Evolutionary conservation across 106 monocot species (phyloP), one percentile per base, ranked within the genome.

Genomic region (Hemerocallis citrina): DNA sequence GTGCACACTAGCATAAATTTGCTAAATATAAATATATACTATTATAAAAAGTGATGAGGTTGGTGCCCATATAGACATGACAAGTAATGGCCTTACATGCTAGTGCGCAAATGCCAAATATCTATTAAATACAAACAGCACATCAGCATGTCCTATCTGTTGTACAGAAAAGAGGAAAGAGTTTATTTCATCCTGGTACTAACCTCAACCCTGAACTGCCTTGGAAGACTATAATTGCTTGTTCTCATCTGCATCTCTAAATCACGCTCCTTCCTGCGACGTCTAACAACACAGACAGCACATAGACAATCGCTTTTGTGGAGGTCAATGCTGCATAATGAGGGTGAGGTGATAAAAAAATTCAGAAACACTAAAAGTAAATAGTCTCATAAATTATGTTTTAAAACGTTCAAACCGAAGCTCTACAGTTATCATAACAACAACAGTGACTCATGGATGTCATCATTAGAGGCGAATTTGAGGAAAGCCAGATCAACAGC

Each of bases 261-360:
- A 70, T 10, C 1, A 40, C 45, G 77, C 52, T 93, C 92, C 57
- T 73, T 82, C 52, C 81, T 78, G 25, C 80, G 74, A 10, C 94
- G 76, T 63, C 83, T 78, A 62, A 95, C 77, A 20, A 80, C 80
- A 74, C 94, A 95, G 47, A 86, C 94, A 68, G 94, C 94, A 76
- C 89, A 95, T 9, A 86, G 63, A 36, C 94, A 95, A 47, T 78
- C 86, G 68, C 66, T 89, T 81, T 95, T 95, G 63, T 95, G 94
- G 25, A 54, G 62, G 48, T 89, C 80, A 59, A 79, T 83, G 65
- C 94, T 95, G 80, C 55, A 77, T 45, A n/a, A n/a, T n/a, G n/a
- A n/a, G n/a, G n/a, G n/a, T n/a, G n/a, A n/a, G n/a, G n/a, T n/a
- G n/a, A n/a, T n/a, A n/a, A n/a, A n/a, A n/a, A n/a, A n/a, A n/a